Conservation (phyloP, 2,329 filamentous ascomycete species). For the Parascedosporium putredinis region DNA sequence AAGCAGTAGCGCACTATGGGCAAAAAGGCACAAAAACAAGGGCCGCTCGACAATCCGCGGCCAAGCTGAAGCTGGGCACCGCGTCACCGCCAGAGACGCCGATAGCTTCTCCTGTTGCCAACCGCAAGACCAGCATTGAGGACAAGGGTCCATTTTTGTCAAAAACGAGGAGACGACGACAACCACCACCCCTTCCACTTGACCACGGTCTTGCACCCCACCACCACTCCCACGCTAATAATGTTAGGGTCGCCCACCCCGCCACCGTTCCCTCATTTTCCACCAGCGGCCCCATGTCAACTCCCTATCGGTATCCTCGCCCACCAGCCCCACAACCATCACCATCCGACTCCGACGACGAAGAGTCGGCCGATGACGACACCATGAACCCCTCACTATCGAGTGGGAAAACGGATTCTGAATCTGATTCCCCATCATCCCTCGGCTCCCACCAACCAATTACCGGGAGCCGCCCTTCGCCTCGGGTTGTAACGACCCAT, state of each 20-base stretch:
- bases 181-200: neutral
- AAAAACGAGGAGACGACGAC: neutral
- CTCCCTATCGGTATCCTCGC: neutral
- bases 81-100: constrained; percentile 9
- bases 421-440: constrained; percentile 10
- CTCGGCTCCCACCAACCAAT: neutral
- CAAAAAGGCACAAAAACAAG: neutral
- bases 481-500: constrained; percentile 3
- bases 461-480: neutral
- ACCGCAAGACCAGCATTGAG: neutral
- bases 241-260: constrained; percentile 1
- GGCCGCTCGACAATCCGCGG: constrained; percentile 3
- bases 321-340: constrained; percentile 5
- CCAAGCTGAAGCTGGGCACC: constrained; percentile 3
- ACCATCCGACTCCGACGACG: neutral
- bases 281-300: neutral
- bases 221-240: neutral
- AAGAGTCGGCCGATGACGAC: constrained; percentile 2
- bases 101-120: constrained; percentile 3
- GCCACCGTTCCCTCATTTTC: neutral
- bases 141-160: neutral
- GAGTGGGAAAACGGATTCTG: constrained; percentile 8
- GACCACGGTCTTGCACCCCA: neutral
- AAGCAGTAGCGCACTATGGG: neutral
- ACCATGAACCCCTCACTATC: constrained; percentile 1